These are phyloP conservation scores for Anaeramoeba flamelloides DNA, from an alignment of 78 protist species.

Conservation along the genomic window DNA sequence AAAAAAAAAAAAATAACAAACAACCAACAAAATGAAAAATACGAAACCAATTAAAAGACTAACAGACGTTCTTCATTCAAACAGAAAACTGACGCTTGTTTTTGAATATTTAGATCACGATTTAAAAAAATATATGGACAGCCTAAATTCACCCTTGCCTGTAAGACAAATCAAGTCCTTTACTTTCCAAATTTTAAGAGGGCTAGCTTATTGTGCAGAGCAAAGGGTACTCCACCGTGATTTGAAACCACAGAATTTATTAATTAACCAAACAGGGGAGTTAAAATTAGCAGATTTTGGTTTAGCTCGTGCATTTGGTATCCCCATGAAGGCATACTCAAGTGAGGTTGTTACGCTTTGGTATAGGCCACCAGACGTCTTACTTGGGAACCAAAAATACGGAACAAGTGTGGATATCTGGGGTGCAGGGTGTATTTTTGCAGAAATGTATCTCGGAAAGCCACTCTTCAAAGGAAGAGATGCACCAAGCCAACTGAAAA, in stretches of 20 bases:
- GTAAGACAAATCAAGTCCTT: conserved; percentile 26
- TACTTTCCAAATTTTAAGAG: conserved; percentile 73
- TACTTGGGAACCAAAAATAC: background rate
- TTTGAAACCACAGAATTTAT: conserved; percentile 88
- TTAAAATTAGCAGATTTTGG: conserved; percentile 4
- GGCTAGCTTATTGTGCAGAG: conserved; percentile 87
- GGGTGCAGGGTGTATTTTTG: background rate
- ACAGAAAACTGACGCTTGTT: conserved; percentile 76
- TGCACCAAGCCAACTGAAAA: background rate
- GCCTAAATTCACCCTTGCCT: background rate
- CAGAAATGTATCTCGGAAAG: background rate
- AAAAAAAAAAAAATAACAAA: too few relatives aligned
- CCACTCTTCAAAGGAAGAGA: background rate
- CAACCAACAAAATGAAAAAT: too few relatives aligned
- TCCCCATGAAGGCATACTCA: background rate
- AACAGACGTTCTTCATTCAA: conserved; percentile 62
- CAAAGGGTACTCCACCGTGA: conserved; percentile 92
- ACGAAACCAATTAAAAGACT: too few relatives aligned
- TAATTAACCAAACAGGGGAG: background rate
- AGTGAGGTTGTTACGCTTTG: background rate
- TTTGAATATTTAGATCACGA: conserved; percentile 76
- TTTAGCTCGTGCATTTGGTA: background rate
- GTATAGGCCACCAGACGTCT: background rate
- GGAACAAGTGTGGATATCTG: background rate
- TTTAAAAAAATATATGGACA: background rate